These are phyloP conservation scores for Gremmenia infestans DNA, from an alignment of 2,329 filamentous ascomycete genomes.

Conservation along the genomic window DNA sequence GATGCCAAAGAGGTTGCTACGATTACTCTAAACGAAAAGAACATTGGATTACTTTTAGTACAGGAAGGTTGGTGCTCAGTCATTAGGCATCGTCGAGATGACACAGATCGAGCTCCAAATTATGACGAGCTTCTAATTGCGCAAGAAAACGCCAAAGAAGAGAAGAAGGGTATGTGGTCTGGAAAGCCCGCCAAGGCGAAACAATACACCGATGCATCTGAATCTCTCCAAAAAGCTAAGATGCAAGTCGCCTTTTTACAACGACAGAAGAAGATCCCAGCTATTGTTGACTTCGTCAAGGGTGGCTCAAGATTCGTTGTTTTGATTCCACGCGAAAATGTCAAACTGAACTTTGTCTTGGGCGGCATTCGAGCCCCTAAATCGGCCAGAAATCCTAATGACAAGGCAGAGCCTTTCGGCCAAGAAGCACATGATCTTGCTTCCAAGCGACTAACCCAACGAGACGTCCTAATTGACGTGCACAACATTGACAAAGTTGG, in stretches of 20 bases:
- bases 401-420: constrained; percentile 86
- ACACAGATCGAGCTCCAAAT: constrained; percentile 87
- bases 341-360: constrained; percentile 92
- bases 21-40: constrained; percentile 76
- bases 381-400: constrained; percentile 72
- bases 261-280: constrained; percentile 87
- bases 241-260: constrained; percentile 83
- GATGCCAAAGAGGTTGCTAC: constrained; percentile 95
- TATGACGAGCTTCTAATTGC: constrained; percentile 84
- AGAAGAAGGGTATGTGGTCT: constrained; percentile 92
- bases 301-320: constrained; percentile 93
- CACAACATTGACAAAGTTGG: constrained; percentile 94
- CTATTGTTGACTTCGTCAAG: constrained; percentile 95
- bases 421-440: constrained; percentile 92
- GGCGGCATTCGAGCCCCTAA: constrained; percentile 87
- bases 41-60: constrained; percentile 78
- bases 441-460: constrained; percentile 81
- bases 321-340: constrained; percentile 83
- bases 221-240: constrained; percentile 91
- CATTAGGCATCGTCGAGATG: constrained; percentile 90
- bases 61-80: constrained; percentile 91
- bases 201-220: constrained; percentile 84
- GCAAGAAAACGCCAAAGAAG: constrained; percentile 77
- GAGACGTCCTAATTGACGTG: constrained; percentile 93
- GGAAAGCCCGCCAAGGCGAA: constrained; percentile 79